These are phyloP conservation scores for Populus deltoides DNA, from an alignment of 345 rosid species.

Conservation along the genomic window DNA sequence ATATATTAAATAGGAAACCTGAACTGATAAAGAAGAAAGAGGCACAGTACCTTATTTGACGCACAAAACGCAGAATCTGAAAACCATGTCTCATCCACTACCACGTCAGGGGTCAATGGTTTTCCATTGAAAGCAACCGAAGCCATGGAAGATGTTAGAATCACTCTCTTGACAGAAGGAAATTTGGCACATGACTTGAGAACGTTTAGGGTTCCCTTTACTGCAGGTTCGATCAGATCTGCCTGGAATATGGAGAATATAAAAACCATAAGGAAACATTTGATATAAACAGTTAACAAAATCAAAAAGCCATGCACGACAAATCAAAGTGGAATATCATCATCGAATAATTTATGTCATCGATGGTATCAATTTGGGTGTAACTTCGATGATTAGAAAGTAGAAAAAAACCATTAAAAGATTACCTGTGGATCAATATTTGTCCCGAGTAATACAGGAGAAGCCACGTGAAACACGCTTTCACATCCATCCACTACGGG, in stretches of 20 bases:
- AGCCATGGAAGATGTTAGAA: slow-evolving; percentile 13
- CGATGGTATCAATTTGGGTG: neutral
- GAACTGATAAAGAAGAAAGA: no score
- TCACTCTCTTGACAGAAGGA: slow-evolving; percentile 7
- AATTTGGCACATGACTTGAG: slow-evolving; percentile 10
- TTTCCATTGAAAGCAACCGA: neutral
- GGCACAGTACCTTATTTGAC: slow-evolving; percentile 2
- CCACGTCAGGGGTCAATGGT: neutral
- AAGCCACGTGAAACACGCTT: slow-evolving; percentile 13
- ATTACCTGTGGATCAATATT: neutral
- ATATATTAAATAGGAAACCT: no score
- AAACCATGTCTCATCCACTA: slow-evolving; percentile 15
- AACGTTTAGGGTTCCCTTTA: slow-evolving; percentile 17
- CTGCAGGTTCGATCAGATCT: slow-evolving; percentile 11
- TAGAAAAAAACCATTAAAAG: neutral
- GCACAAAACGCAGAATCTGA: slow-evolving; percentile 1
- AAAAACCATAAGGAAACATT: neutral
- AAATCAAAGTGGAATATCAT: no score
- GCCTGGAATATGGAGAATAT: neutral
- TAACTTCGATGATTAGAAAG: no score
- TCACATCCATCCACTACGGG: slow-evolving; percentile 5
- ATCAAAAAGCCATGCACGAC: no score
- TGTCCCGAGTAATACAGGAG: neutral
- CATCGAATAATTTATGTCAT: no score
- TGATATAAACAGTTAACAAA: neutral